Evolutionary conservation across 805 yeast genomes (phyloP), one percentile per base, ranked within the genome.

Genomic region (Nakazawaea anatomiae): DNA sequence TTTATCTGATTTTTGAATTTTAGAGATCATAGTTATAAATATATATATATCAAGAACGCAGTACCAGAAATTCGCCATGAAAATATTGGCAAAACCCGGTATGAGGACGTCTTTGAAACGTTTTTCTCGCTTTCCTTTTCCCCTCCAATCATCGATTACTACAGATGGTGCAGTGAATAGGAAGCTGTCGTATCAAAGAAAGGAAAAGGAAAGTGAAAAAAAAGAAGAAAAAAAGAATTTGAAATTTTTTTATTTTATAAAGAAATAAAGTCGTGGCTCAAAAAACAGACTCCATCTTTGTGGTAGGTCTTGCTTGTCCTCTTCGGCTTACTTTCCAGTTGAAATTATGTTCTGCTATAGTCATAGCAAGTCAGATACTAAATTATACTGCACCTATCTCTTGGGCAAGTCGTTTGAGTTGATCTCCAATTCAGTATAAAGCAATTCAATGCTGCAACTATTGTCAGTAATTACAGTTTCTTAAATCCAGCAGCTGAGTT

Each of bases 111-210:
- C 45, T 58, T 58, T 64, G 70, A 57, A 55, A 39, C 35, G 50
- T 63, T 57, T 47, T 41, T 70, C 72, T 68, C 59, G 71, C 67
- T 59, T 55, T 60, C 63, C 74, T 68, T 69, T 70, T 70, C 74
- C 74, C 74, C 74, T 70, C 74, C 73, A 66, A 56, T 68, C 71
- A 61, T 58, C 68, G 67, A 69, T 57, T 42, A 44, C 44, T 44
- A 55, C 53, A 63, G 60, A 59, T 60, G 70, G 69, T 66, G 73
- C 74, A 70, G 74, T 70, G 73, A 69, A 70, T 70, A 68, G 74
- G 66, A 61, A 62, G 72, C 74, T 60, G 60, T 67, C 71, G 73
- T 70, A 69, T 70, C 73, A 59, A 59, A 56, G 64, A 56, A 54
- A 52, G 38, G 57, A 55, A 51, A 51, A 56, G 55, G 54, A 51